Conservation (phyloP, 2,329 filamentous ascomycete species). For the Xylariaceae sp. region DNA sequence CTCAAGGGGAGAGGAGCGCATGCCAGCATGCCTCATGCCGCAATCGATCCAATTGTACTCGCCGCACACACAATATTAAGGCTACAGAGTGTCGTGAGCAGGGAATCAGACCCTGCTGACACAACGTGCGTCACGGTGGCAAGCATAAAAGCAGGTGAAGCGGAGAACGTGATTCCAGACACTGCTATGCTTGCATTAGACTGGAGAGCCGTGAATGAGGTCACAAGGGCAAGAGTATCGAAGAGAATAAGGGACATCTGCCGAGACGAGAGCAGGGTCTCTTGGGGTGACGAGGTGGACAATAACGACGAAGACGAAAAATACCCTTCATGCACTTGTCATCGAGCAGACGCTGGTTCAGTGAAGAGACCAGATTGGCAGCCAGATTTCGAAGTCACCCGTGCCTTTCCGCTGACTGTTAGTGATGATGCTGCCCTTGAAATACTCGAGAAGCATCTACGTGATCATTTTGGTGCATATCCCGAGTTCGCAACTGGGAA, state of each 20-base stretch:
- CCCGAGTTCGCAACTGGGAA: neutral
- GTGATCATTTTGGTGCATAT: neutral
- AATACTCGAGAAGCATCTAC: neutral
- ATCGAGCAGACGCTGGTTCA: neutral
- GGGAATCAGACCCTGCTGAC: conserved; percentile 36
- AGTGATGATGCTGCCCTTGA: neutral
- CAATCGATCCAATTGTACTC: conserved; percentile 47
- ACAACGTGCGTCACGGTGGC: conserved; percentile 33
- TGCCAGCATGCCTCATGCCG: conserved; percentile 39
- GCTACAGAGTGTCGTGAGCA: conserved; percentile 32
- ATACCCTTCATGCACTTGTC: neutral
- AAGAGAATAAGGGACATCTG: neutral
- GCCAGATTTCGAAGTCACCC: neutral
- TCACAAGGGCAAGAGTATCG: neutral
- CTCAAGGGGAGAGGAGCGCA: conserved; percentile 43
- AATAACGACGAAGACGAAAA: neutral
- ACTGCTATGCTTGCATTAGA: conserved; percentile 4
- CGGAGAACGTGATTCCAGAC: conserved; percentile 41
- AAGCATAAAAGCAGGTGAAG: conserved; percentile 36
- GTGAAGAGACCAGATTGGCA: neutral
- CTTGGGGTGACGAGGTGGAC: neutral
- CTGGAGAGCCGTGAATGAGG: neutral
- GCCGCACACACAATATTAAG: conserved; percentile 39
- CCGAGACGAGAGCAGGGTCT: neutral
- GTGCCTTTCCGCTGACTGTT: neutral